phyloP scores from a whole-genome alignment of 2,329 filamentous ascomycete species.

The Ascochyta viciae-villosae region DNA sequence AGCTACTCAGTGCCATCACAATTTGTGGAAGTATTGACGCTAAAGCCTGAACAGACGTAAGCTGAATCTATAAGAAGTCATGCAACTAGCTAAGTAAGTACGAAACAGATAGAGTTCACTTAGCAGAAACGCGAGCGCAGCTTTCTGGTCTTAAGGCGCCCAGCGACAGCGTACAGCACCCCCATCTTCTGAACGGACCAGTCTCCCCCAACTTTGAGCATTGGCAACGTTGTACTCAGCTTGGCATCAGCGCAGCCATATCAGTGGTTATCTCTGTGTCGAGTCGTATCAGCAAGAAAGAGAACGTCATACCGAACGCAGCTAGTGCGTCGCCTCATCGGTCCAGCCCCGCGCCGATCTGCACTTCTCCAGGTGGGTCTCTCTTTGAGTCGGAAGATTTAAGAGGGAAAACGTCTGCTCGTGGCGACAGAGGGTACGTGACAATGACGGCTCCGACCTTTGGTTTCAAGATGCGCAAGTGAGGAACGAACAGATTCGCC shows the following conservation, averaged over 20 bases:
- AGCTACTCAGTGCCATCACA: too few species aligned
- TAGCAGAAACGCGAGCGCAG: neutral
- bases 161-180: constrained; percentile 1
- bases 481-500: neutral
- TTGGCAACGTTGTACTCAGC: constrained; percentile 22
- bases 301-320: constrained; percentile 28
- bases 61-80: neutral
- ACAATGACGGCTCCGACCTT: constrained; percentile 31
- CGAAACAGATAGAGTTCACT: neutral
- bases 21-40: too few species aligned
- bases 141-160: neutral
- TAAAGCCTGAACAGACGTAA: neutral
- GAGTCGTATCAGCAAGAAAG: constrained; percentile 3
- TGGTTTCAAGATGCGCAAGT: constrained; percentile 23
- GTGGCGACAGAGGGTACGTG: constrained; percentile 20
- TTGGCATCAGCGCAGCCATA: constrained; percentile 17
- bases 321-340: constrained; percentile 29
- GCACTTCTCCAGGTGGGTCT: constrained; percentile 19
- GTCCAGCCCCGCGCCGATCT: constrained; percentile 37
- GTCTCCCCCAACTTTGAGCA: constrained; percentile 28
- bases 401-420: constrained; percentile 26
- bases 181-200: constrained; percentile 20
- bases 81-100: neutral
- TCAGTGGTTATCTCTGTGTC: constrained; percentile 7
- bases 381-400: constrained; percentile 25